These are phyloP conservation scores for Aphanomyces stellatus DNA, from an alignment of 352 stramenopile genomes.

Conservation along the genomic window DNA sequence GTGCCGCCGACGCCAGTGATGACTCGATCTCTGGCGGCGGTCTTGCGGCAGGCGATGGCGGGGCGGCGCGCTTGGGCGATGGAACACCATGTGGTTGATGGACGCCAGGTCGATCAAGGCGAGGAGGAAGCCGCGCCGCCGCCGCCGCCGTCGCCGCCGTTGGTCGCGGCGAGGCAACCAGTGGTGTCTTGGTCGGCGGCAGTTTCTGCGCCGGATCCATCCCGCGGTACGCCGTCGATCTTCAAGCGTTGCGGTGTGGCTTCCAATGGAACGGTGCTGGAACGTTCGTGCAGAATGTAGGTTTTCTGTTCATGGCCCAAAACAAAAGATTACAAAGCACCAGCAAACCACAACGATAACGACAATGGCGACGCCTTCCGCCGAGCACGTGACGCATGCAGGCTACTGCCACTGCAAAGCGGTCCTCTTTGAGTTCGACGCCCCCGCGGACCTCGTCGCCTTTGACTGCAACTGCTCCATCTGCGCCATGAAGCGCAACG, in stretches of 20 bases:
- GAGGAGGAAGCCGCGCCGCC: not conserved
- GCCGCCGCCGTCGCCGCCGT: not conserved
- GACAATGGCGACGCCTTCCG: not conserved
- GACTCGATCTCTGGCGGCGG: not conserved
- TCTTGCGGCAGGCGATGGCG: not conserved
- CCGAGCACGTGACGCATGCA: slow-evolving; percentile 26
- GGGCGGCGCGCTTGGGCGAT: not conserved
- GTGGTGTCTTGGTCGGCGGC: no score
- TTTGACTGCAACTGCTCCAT: slow-evolving; percentile 82
- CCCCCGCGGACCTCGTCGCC: slow-evolving; percentile 38
- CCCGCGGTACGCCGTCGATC: not conserved
- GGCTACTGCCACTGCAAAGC: slow-evolving; percentile 62
- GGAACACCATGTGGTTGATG: not conserved
- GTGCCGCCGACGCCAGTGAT: no score
- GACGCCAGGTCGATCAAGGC: not conserved
- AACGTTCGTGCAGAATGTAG: not conserved
- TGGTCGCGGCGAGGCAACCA: no score
- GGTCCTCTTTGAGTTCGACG: slow-evolving; percentile 65
- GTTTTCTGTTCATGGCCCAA: no score
- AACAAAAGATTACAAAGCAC: no score
- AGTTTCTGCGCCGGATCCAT: no score
- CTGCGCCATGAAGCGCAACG: slow-evolving; percentile 73
- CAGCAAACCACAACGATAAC: no score
- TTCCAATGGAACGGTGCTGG: not conserved
- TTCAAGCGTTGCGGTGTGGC: not conserved